Conservation (phyloP, 768 basidiomycete genomes). For the Suillus subluteus region DNA sequence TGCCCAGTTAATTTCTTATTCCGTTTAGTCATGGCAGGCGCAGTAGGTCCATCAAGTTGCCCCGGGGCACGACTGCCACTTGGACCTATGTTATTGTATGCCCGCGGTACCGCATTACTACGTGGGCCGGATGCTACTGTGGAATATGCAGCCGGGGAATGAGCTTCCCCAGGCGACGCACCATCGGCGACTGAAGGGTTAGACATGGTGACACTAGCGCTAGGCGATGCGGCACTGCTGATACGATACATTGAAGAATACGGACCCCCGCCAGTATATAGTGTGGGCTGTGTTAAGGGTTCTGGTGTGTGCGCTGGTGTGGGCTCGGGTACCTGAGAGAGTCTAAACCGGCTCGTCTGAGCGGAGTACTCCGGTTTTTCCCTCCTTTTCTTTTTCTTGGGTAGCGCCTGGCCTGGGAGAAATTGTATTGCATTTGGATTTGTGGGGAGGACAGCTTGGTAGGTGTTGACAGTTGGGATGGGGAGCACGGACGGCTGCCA, state of each 20-base stretch:
- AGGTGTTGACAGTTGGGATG: constrained; percentile 32
- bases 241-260: constrained; percentile 47
- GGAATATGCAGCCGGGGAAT: constrained; percentile 2
- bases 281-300: constrained; percentile 26
- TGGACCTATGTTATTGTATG: constrained; percentile 9
- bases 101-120: background rate
- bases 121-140: constrained; percentile 8
- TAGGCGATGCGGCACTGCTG: constrained; percentile 9
- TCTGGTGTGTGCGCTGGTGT: constrained; percentile 30
- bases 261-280: constrained; percentile 41
- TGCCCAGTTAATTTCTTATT: constrained; percentile 20
- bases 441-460: constrained; percentile 28
- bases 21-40: constrained; percentile 12
- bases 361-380: constrained; percentile 42
- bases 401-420: constrained; percentile 56
- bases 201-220: constrained; percentile 4
- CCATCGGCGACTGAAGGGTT: constrained; percentile 14
- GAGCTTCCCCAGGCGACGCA: constrained; percentile 6
- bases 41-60: background rate
- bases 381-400: constrained; percentile 28
- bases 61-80: constrained; percentile 1
- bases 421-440: constrained; percentile 38
- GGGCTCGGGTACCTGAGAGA: constrained; percentile 23
- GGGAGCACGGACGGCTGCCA: constrained; percentile 33
- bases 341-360: constrained; percentile 55